Percentiles rank a stretch among this genome's conserved stretches.
Conservation (phyloP, 2,329 filamentous ascomycete species). For the Beauveria pseudobassiana region DNA sequence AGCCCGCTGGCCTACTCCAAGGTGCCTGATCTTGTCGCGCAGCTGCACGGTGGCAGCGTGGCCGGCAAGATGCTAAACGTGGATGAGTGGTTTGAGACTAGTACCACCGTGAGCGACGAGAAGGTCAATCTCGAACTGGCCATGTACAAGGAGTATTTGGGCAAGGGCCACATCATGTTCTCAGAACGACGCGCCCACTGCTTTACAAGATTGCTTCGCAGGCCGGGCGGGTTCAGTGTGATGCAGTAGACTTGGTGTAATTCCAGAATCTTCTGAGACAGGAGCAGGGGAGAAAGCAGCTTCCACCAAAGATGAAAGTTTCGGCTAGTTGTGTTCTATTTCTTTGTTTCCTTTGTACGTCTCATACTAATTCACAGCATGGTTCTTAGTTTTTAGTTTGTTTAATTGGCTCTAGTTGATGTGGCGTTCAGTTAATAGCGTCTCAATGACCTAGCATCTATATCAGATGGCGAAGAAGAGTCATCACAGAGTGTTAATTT, state of each 20-base stretch:
- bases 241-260: not conserved
- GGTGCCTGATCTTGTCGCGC: not conserved
- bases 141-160: conserved; percentile 5
- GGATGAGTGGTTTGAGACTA: conserved; percentile 1
- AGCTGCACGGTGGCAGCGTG: not conserved
- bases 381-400: too few relatives aligned
- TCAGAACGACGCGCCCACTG: not conserved
- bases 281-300: not conserved
- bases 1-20: not conserved
- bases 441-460: too few relatives aligned
- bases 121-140: not conserved
- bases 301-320: not conserved
- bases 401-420: too few relatives aligned
- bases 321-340: too few relatives aligned
- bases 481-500: too few relatives aligned
- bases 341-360: too few relatives aligned
- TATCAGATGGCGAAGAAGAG: too few relatives aligned
- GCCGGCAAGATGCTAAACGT: not conserved
- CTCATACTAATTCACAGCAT: too few relatives aligned
- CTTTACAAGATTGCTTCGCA: not conserved
- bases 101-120: not conserved
- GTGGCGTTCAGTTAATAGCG: too few relatives aligned
- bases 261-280: not conserved
- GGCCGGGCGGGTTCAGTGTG: not conserved
- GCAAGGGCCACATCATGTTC: conserved; percentile 3